Evolutionary conservation across 768 basidiomycete genomes (phyloP).

Genomic region (Rubroboletus pulcherrimus): DNA sequence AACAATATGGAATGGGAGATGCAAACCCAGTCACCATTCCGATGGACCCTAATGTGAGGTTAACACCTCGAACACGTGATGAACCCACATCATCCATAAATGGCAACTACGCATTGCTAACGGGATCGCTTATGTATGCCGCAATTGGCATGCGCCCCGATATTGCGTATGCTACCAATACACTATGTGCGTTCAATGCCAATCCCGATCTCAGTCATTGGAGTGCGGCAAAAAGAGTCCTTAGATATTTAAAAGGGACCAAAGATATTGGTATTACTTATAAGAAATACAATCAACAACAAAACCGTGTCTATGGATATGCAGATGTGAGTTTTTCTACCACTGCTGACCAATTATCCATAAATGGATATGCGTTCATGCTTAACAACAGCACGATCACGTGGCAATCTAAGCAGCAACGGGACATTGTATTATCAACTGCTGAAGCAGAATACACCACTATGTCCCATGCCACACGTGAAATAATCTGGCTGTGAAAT

Average conservation of each 20-base stretch:
- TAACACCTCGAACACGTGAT: neutral
- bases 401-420: neutral
- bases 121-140: constrained; percentile 25
- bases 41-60: neutral
- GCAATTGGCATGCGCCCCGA: constrained; percentile 8
- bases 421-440: neutral
- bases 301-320: neutral
- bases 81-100: accelerated
- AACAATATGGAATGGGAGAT: neutral
- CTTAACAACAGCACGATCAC: neutral
- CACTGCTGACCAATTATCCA: neutral
- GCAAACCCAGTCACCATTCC: constrained; percentile 6
- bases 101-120: neutral
- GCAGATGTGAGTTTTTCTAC: neutral
- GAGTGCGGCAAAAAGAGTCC: constrained; percentile 9
- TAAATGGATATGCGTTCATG: neutral
- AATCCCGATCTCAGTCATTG: constrained; percentile 6
- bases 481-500: neutral
- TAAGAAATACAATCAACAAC: neutral
- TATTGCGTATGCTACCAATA: neutral
- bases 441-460: neutral
- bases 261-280: neutral
- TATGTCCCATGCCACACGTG: neutral
- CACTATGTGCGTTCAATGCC: constrained; percentile 8
- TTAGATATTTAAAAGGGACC: constrained; percentile 15